Base-by-base conservation (phyloP, 768 basidiomycete species). In the Favolaschia claudopus region DNA sequence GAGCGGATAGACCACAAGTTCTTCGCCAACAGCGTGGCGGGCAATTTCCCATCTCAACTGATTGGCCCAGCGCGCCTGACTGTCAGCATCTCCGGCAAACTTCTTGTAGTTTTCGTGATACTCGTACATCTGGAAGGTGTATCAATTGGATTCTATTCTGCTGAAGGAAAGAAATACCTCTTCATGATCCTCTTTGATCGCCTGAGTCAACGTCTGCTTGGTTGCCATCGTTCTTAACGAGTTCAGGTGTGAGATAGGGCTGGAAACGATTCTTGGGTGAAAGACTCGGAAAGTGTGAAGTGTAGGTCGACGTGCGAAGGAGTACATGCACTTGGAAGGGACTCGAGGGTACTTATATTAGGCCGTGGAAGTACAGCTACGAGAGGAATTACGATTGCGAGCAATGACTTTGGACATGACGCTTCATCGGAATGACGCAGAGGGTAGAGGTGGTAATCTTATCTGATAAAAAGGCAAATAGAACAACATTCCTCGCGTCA, bases 31-130 rank as follows among this genome's bases (percentile, higher is more conserved):
- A 4, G 86, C 82, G 57, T 88, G 86, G 0, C 85, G 78, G 1
- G 85, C 86, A 36, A 88, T 74, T 70, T 86, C 85, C 86, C 85
- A 88, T 13, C 73, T 77, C 6, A 88, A 73, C 67, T 86, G 85
- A 40, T 76, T 76, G 0, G 82, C 75, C 85, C 85, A 87, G 8
- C 84, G 79, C 3, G 68, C 72, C 67, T 85, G 82, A 0, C 77
- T 78, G 31, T 84, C 81, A 24, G 69, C 52, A 63, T 87, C 76
- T 2, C 77, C 80, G 0, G 67, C 62, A 40, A 72, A 71, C 46
- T 71, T 74, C 28, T 74, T 67, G 69, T 85, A 87, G 46, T 83
- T 70, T 45, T 82, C 77, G 58, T 85, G 82, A 61, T 83, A 85
- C 43, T 82, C 77, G 60, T 84, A 83, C 77, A 87, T 87, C 85